Conservation (phyloP, 495 filamentous ascomycete genomes). For the Chaetomium cochliodes region DNA sequence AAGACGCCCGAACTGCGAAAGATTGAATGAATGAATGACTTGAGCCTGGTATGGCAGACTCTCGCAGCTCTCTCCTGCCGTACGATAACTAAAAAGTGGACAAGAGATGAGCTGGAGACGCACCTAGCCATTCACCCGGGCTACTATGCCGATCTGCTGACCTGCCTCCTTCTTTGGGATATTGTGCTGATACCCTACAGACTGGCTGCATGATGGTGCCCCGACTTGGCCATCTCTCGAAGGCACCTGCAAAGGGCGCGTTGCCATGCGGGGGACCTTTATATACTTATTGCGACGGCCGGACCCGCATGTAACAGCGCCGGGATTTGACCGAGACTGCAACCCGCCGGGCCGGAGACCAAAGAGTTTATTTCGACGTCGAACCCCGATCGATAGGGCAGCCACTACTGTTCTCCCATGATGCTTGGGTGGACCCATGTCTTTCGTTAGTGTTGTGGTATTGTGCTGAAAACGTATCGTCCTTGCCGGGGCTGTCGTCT, state of each 20-base stretch:
- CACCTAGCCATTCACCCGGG: conserved; percentile 13
- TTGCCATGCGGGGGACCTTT: neutral
- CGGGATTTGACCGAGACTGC: neutral
- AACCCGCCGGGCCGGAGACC: neutral
- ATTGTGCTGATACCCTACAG: neutral
- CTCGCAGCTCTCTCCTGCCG: no score
- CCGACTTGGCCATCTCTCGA: neutral
- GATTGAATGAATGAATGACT: no score
- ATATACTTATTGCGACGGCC: conserved; percentile 6
- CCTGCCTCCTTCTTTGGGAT: neutral
- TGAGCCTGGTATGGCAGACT: no score
- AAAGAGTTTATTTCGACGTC: conserved; percentile 11
- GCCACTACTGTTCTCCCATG: no score
- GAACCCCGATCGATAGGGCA: no score
- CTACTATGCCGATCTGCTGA: conserved; percentile 19
- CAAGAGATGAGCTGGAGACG: no score
- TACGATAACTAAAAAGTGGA: no score
- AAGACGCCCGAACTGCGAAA: no score
- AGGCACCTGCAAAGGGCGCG: neutral
- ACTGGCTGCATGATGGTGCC: neutral
- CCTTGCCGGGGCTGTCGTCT: no score
- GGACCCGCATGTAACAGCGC: conserved; percentile 13
- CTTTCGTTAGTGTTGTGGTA: no score
- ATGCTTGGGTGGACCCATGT: no score
- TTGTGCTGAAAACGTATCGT: no score